Conservation (phyloP, 345 rosid genomes). For the Acer yangbiense region DNA sequence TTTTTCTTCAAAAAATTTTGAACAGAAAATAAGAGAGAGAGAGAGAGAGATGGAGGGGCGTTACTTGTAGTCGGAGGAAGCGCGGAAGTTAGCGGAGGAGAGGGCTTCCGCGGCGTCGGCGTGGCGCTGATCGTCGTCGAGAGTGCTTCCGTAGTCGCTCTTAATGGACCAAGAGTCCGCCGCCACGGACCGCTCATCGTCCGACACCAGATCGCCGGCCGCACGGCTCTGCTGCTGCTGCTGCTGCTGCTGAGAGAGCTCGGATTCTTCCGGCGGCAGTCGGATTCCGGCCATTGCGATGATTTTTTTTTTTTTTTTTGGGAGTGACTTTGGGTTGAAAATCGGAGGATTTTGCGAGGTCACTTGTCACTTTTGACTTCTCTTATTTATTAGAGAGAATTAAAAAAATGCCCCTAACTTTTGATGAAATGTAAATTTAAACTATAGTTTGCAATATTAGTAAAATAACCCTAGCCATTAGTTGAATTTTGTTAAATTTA, state of each 20-base stretch:
- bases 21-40: neutral
- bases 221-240: slow-evolving; percentile 27
- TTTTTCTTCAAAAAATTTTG: neutral
- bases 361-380: neutral
- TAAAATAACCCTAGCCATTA: no score
- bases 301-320: neutral
- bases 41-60: neutral
- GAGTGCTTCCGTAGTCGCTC: slow-evolving; percentile 97
- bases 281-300: slow-evolving; percentile 62
- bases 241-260: slow-evolving; percentile 34
- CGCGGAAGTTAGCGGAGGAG: slow-evolving; percentile 66
- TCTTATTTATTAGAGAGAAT: no score
- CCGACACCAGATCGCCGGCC: slow-evolving; percentile 71
- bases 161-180: slow-evolving; percentile 99
- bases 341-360: neutral
- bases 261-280: slow-evolving; percentile 62
- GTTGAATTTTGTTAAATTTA: no score
- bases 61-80: slow-evolving; percentile 83
- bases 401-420: no score
- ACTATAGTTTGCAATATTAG: no score
- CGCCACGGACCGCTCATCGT: slow-evolving; percentile 94
- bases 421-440: no score
- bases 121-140: slow-evolving; percentile 98
- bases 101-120: slow-evolving; percentile 94
- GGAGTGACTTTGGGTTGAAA: neutral